phyloP scores from a whole-genome alignment of 1,139 yeast genomes.

The Eremothecium gossypii region DNA sequence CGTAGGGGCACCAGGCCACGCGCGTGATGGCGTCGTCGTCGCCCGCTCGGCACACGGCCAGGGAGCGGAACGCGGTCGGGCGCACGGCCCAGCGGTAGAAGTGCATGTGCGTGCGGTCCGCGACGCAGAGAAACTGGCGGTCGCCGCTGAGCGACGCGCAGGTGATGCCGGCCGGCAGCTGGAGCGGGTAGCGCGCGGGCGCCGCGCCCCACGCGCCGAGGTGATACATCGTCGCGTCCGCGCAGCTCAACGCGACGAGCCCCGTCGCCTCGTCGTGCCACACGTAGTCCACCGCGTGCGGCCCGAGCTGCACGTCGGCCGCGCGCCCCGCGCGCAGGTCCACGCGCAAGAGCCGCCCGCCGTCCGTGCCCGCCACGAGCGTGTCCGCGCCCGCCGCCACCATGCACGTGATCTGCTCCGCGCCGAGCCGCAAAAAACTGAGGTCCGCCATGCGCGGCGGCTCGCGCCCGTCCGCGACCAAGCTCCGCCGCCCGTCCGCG shows the following conservation, averaged over 20 bases:
- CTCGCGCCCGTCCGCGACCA: not conserved
- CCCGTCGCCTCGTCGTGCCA: constrained; percentile 1
- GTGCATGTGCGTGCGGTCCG: not conserved
- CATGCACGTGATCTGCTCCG: constrained; percentile 1
- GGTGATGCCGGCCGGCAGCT: not conserved
- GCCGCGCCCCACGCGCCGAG: not conserved
- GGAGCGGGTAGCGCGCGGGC: constrained; percentile 1
- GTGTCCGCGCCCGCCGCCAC: not conserved
- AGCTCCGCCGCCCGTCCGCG: not conserved
- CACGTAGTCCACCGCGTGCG: not conserved
- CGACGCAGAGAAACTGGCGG: constrained; percentile 3
- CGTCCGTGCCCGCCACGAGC: not conserved
- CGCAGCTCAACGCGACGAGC: not conserved
- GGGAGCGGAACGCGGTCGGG: constrained; percentile 1
- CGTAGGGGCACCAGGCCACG: constrained; percentile 3
- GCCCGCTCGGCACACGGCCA: constrained; percentile 1
- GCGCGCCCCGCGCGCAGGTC: not conserved
- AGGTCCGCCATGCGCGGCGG: constrained; percentile 1
- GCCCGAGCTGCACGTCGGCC: not conserved
- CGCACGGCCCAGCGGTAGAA: constrained; percentile 4
- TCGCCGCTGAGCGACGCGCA: constrained; percentile 2
- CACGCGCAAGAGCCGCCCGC: not conserved
- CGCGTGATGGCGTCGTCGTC: constrained; percentile 1
- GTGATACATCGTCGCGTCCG: not conserved
- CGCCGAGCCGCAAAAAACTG: not conserved